phyloP scores from a whole-genome alignment of 2,329 filamentous ascomycete species.

The Aspergillus brasiliensis region DNA sequence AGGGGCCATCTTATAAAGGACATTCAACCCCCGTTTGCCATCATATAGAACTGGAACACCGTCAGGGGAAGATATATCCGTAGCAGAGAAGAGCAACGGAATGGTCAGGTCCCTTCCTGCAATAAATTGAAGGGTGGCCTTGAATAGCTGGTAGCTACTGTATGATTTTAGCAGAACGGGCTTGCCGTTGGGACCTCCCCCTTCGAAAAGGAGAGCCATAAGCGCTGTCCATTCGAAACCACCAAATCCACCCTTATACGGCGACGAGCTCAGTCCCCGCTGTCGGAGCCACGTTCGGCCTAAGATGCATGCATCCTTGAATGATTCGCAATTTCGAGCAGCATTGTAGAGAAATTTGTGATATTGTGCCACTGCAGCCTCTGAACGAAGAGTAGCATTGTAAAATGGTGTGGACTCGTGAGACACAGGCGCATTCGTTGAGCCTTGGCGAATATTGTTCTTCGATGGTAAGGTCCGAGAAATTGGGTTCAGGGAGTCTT shows the following conservation, averaged over 20 bases:
- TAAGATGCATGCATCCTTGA: conserved; percentile 80
- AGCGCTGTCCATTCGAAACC: conserved; percentile 88
- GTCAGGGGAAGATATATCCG: conserved; percentile 38
- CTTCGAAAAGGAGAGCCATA: conserved; percentile 76
- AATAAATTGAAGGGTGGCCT: conserved; percentile 86
- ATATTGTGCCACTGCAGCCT: conserved; percentile 72
- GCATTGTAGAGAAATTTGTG: conserved; percentile 73
- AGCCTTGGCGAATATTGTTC: conserved; percentile 67
- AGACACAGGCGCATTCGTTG: conserved; percentile 35
- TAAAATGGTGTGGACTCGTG: conserved; percentile 76
- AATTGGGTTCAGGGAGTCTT: conserved; percentile 68
- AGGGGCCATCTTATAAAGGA: conserved; percentile 85
- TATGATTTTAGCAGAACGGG: conserved; percentile 76
- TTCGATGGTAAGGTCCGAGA: conserved; percentile 70
- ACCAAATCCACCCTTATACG: conserved; percentile 83
- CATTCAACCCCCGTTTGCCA: conserved; percentile 70
- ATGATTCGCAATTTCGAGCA: conserved; percentile 69
- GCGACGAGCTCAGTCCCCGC: conserved; percentile 71
- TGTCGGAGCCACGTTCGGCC: conserved; percentile 89
- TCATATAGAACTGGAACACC: conserved; percentile 76
- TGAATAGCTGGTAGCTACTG: conserved; percentile 92
- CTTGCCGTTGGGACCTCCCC: conserved; percentile 71
- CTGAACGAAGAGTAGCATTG: conserved; percentile 80
- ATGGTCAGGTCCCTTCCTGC: conserved; percentile 73
- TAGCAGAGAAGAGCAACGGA: conserved; percentile 54